A percentile compares a stretch with the other conserved stretches of the same genome.
phyloP scores from a whole-genome alignment of 345 rosid species.

The Ceriops tagal region DNA sequence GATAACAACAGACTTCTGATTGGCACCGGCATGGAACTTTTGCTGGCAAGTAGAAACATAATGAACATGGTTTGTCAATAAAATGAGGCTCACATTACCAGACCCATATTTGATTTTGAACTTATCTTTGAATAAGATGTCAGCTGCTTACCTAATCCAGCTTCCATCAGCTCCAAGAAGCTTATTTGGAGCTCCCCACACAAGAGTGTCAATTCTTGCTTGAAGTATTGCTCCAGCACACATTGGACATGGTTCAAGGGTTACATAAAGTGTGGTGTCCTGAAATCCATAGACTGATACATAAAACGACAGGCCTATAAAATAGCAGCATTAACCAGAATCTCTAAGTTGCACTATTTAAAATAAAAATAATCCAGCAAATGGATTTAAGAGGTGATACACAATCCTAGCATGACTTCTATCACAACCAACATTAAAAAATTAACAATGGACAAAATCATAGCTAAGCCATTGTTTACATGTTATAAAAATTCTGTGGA shows the following conservation, averaged over 20 bases:
- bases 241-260: constrained; percentile 96
- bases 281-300: constrained; percentile 21
- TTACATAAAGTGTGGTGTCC: constrained; percentile 86
- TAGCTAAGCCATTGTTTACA: no score
- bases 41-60: not conserved
- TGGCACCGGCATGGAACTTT: no score
- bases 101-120: not conserved
- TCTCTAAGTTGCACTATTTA: not conserved
- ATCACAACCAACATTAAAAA: no score
- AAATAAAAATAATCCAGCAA: no score
- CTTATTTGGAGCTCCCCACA: constrained; percentile 99
- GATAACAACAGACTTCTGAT: no score
- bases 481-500: no score
- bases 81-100: not conserved
- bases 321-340: not conserved
- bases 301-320: not conserved
- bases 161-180: constrained; percentile 99
- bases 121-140: not conserved
- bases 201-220: constrained; percentile 79
- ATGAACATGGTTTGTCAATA: not conserved
- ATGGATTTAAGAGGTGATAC: no score
- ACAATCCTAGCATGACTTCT: no score
- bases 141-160: constrained; percentile 69
- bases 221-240: constrained; percentile 99
- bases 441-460: no score